Evolutionary conservation across 371 early-diverging fungal genomes (phyloP), one percentile per base, ranked within the genome.

Genomic region (Syncephalis plumigaleata): DNA sequence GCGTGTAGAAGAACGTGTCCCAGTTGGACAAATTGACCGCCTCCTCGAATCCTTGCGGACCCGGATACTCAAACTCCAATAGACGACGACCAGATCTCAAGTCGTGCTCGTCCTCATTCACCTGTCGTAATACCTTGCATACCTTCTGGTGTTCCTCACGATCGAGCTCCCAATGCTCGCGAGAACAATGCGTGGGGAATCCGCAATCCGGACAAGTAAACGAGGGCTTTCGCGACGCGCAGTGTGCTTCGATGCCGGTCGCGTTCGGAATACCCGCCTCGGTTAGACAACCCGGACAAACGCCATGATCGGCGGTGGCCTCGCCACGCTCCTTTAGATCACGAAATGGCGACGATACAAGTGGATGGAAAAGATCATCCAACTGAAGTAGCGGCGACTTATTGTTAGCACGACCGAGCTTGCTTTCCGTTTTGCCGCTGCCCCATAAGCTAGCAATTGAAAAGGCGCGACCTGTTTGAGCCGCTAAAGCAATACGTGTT

Each of bases 101-200:
- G 59, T 87, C 85, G 47, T 87, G 85, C 51, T 85, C 85, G 55
- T 87, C 87, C 59, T 80, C 80, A 55, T 83, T 85, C 31, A 75
- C 70, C 56, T 80, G 72, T 44, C 80, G 66, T 45, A 87, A 60
- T 22, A 66, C 61, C 8, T 53, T 53, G 56, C 87, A 84, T 42
- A 68, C 57, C 27, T 70, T 61, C 26, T 65, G 52, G 52, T 80
- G 79, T 8, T 73, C 66, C 21, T 61, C 61, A 45, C 59, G 60
- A 37, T 77, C 84, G 52, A 61, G 55, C 26, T 65, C 50, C 68
- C 82, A 82, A 60, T 87, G 87, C 45, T 76, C 72, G 48, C 75
- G 70, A 47, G 70, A 68, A 57, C 87, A 87, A 54, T 87, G 87
- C 7, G 87, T 87, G 37, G 87, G 85, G 47, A 77, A 80, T 22